A percentile compares a stretch with the other conserved stretches of the same genome.
Evolutionary conservation across 2,329 filamentous ascomycete genomes (phyloP).

Genomic region (Monosporascus sp.): DNA sequence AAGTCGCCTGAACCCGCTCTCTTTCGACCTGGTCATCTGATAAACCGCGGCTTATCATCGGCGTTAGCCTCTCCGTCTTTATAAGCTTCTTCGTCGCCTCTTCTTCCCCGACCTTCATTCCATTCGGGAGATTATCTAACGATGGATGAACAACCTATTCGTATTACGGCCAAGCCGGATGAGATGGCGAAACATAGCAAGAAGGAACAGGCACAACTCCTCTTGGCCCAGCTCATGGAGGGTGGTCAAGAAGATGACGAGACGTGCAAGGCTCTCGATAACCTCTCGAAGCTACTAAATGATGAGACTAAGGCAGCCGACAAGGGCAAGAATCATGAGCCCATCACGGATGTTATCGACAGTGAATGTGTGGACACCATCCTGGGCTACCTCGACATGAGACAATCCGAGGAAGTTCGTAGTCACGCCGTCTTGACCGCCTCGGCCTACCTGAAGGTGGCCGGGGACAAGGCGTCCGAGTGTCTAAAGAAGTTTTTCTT

Average conservation of each 20-base stretch:
- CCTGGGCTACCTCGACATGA: slow-evolving; percentile 79
- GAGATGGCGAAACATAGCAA: slow-evolving; percentile 19
- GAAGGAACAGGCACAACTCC: slow-evolving; percentile 62
- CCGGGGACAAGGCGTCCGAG: slow-evolving; percentile 63
- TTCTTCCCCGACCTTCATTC: neutral
- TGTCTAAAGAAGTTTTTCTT: slow-evolving; percentile 72
- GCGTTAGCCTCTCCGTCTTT: neutral
- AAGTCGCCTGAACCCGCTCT: neutral
- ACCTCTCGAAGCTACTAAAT: slow-evolving; percentile 54
- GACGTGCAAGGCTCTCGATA: slow-evolving; percentile 53
- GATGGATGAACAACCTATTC: slow-evolving; percentile 24
- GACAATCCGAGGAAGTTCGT: slow-evolving; percentile 66
- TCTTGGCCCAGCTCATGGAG: slow-evolving; percentile 85
- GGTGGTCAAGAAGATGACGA: slow-evolving; percentile 78
- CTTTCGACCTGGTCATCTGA: neutral
- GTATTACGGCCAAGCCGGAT: slow-evolving; percentile 19
- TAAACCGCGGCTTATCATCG: neutral
- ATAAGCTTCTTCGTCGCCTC: neutral
- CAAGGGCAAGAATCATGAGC: slow-evolving; percentile 34
- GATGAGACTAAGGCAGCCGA: slow-evolving; percentile 44
- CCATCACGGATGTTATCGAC: slow-evolving; percentile 61
- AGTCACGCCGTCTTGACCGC: slow-evolving; percentile 77
- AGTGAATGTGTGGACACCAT: slow-evolving; percentile 77
- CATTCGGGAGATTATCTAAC: neutral
- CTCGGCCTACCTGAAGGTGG: slow-evolving; percentile 76